Base-by-base conservation (phyloP, 2,329 filamentous ascomycete genomes). In the Claviceps purpurea region DNA sequence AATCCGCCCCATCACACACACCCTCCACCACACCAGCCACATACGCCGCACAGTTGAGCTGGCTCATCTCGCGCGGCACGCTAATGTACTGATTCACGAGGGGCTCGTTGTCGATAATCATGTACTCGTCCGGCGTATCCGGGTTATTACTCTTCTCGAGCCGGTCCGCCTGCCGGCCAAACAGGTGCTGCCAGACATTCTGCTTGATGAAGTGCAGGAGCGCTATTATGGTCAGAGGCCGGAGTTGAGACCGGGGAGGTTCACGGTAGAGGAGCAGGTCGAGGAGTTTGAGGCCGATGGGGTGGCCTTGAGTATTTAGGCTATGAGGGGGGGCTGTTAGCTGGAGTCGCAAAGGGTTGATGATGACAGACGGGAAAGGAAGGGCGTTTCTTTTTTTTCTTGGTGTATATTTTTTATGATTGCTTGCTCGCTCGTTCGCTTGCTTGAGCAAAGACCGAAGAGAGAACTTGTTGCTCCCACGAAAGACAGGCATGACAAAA, bases 21-120 rank as follows among this genome's bases (percentile, higher is more conserved):
- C 93, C 93, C 75, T 98, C 93, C 52, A 98, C 84, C 56, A 98
- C 86, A 18, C 93, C 93, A 1, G 93, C 93, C 20, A 95, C 89
- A 65, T 87, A 98, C 10, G 93, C 93, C 18, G 91, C 93, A 69
- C 91, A 96, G 68, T 96, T 97, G 63, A 98, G 76, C 77, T 93
- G 87, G 69, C 80, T 89, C 87, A 98, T 95, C 70, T 98, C 93
- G 63, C 85, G 85, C 16, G 93, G 93, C 50, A 97, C 85, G 61
- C 83, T 89, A 64, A 98, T 86, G 71, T 93, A 97, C 56, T 85
- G 84, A 69, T 96, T 97, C 41, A 97, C 91, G 49, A 97, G 76
- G 22, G 93, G 93, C 66, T 97, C 93, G 70, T 98, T 97, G 71
- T 98, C 93, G 61, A 90, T 88, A 61, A 98, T 93, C 91, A 98